These are phyloP conservation scores for Capsicum baccatum DNA, from an alignment of 257 asterid species.

Conservation along the genomic window DNA sequence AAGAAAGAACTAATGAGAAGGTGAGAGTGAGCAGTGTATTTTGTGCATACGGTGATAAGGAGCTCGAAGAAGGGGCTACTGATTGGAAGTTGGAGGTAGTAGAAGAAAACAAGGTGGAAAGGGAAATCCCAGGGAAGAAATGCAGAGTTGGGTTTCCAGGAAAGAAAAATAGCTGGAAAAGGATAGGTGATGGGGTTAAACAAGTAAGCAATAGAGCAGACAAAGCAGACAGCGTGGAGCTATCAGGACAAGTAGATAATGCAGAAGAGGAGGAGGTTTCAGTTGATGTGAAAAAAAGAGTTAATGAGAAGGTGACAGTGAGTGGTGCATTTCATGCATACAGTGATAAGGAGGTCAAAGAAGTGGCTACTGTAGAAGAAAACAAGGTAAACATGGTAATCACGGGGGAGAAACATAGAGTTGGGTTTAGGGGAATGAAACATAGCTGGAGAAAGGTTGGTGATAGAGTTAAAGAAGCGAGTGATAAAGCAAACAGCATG, in stretches of 20 bases:
- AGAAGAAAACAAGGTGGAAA: no score
- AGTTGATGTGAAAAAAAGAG: background rate
- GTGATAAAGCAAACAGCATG: background rate
- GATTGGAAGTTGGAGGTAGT: no score
- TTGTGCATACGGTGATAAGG: no score
- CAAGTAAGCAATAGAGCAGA: no score
- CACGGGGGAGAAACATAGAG: conserved; percentile 32
- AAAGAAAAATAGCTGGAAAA: no score
- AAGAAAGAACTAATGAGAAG: conserved; percentile 18
- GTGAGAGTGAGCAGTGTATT: background rate
- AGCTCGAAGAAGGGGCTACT: no score
- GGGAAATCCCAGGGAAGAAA: no score
- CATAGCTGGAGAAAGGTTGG: background rate
- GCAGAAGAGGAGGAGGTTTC: background rate
- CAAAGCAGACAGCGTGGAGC: conserved; percentile 21
- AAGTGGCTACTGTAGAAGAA: conserved; percentile 1
- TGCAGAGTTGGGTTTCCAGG: no score
- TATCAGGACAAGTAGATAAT: background rate
- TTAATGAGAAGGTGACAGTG: background rate
- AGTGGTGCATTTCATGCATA: background rate
- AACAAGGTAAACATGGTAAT: conserved; percentile 1
- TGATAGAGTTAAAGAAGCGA: conserved; percentile 24
- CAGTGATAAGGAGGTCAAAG: background rate
- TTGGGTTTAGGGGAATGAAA: conserved; percentile 32
- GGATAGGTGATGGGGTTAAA: no score